Percentiles rank a stretch among this genome's conserved stretches.
phyloP scores from a whole-genome alignment of 2,329 filamentous ascomycete species.

The Cercospora zeina region DNA sequence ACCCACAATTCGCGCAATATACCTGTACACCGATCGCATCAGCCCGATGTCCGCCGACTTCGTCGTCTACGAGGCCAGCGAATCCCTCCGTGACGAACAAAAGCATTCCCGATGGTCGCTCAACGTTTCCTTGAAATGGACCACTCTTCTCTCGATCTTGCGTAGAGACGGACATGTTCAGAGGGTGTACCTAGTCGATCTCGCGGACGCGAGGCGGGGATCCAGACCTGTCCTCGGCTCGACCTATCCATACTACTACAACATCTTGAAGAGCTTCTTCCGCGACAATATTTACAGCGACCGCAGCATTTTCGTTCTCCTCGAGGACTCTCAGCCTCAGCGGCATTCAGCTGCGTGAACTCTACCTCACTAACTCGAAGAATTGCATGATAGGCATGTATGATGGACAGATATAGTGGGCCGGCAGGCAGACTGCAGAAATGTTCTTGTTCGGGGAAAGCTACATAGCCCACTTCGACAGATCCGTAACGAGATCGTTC shows the following conservation, averaged over 20 bases:
- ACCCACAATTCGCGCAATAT: background rate
- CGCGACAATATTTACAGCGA: background rate
- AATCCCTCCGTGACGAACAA: background rate
- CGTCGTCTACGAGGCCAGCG: background rate
- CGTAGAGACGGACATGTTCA: background rate
- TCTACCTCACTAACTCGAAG: background rate
- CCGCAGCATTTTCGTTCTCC: background rate
- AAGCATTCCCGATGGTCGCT: background rate
- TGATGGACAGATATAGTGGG: too few relatives aligned
- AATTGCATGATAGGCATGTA: background rate
- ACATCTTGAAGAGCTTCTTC: background rate
- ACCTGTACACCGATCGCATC: background rate
- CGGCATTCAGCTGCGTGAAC: background rate
- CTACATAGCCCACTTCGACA: too few relatives aligned
- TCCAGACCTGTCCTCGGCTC: background rate
- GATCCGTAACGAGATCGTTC: background rate
- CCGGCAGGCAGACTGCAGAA: too few relatives aligned
- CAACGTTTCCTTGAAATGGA: background rate
- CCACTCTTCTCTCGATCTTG: background rate
- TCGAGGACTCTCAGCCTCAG: background rate
- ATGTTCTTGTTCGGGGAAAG: too few relatives aligned
- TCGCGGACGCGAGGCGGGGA: background rate
- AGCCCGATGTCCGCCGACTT: background rate
- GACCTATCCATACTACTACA: background rate
- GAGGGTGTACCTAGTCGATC: background rate